Base-by-base conservation (phyloP, 2,329 filamentous ascomycete genomes). In the Chrysoporthe austroafricana region DNA sequence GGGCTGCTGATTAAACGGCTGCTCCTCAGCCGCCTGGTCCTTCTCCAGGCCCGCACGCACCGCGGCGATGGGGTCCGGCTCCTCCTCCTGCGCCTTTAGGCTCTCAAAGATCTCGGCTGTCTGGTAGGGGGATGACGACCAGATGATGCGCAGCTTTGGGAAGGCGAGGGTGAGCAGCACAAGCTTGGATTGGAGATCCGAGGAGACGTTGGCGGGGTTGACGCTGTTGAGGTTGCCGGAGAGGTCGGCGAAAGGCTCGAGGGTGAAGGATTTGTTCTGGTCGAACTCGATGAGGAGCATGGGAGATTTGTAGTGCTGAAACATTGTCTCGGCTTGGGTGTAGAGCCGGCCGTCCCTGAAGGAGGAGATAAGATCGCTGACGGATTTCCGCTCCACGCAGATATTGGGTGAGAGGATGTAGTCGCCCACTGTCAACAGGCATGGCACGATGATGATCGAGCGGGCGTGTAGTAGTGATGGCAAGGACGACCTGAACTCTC, bases 231-330 rank as follows among this genome's bases (percentile, higher is more conserved):
- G 78, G 65, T 85, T 88, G n/a, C 87, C 84, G 9, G 85, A 84
- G 64, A 90, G 74, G 79, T 91, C 90, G 61, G 90, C 90, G 73
- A 93, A 86, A 0, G 91, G 91, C 77, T 95, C 96, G 18, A 99
- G 89, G 0, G 94, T 98, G 79, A 99, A 99, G 4, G 93, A 95
- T 78, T 97, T 97, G 81, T 97, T 95, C 76, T 97, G 92, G 77
- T 97, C 94, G 77, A 99, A 99, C 79, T 99, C 96, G 75, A 99
- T 98, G 57, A 99, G 87, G 7, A 99, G 88, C 87, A 98, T 92
- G 0, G 94, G 91, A 72, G 81, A 89, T 75, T 91, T 91, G 86
- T 99, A 99, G 80, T 98, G 90, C 77, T 93, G 89, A 68, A 96
- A 91, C 95, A 99, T 98, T 60, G 91, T 90, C 79, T 98, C 95